phyloP scores from a whole-genome alignment of 192 early-diverging fungal species.

The Entophlyctis luteolus region DNA sequence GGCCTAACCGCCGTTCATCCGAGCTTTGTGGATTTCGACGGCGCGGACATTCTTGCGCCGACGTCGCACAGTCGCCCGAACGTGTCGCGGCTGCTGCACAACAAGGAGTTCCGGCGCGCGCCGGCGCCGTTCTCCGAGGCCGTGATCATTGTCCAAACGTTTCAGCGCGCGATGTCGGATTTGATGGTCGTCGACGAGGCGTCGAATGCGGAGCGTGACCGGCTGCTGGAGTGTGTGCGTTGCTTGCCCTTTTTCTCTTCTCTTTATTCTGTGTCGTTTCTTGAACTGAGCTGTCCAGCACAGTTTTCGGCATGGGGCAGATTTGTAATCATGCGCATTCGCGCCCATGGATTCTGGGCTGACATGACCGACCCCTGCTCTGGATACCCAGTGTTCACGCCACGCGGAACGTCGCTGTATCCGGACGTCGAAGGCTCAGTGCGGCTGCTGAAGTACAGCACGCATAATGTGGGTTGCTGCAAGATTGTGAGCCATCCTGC shows the following conservation, averaged over 20 bases:
- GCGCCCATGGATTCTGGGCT: conserved; percentile 68
- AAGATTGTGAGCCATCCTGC: conserved; percentile 77
- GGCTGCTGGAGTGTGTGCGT: conserved; percentile 70
- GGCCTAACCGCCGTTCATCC: conserved; percentile 29
- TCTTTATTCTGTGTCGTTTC: not conserved
- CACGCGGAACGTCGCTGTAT: conserved; percentile 71
- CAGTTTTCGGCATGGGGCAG: conserved; percentile 74
- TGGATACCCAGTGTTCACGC: conserved; percentile 71
- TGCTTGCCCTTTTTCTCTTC: not conserved
- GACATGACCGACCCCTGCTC: conserved; percentile 90
- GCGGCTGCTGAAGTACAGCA: conserved; percentile 69
- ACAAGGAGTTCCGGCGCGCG: not conserved
- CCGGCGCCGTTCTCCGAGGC: conserved; percentile 29
- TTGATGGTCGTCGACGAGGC: conserved; percentile 69
- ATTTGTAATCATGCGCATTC: conserved; percentile 51
- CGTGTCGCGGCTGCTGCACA: not conserved
- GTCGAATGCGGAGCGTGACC: conserved; percentile 77
- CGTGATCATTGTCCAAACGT: conserved; percentile 74
- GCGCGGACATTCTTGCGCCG: not conserved
- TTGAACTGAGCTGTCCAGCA: not conserved
- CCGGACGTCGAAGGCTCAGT: conserved; percentile 85
- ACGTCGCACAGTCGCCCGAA: not conserved
- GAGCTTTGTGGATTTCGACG: not conserved
- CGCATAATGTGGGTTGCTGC: conserved; percentile 78
- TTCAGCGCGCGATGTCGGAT: conserved; percentile 71